These are phyloP conservation scores for Haplosporangium sp. DNA, from an alignment of 371 early-diverging fungal genomes.

Conservation along the genomic window DNA sequence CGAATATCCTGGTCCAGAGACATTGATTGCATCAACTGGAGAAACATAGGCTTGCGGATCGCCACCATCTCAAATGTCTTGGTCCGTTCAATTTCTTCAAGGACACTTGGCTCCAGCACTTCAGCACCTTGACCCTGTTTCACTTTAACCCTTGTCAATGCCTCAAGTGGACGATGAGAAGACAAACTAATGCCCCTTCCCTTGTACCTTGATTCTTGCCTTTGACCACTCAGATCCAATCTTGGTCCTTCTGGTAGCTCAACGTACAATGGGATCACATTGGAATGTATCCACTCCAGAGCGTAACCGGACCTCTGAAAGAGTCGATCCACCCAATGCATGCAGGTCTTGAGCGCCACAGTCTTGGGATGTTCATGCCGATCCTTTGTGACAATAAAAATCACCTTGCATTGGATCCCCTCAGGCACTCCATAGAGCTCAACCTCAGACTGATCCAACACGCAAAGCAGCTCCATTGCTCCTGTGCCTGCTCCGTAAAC, in stretches of 20 bases:
- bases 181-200: constrained; percentile 17
- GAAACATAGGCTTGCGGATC: constrained; percentile 32
- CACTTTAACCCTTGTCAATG: constrained; percentile 27
- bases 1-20: constrained; percentile 3
- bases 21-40: constrained; percentile 14
- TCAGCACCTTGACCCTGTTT: constrained; percentile 19
- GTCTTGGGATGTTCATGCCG: constrained; percentile 21
- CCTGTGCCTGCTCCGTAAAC: neutral
- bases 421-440: constrained; percentile 25
- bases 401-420: constrained; percentile 33
- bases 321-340: constrained; percentile 43
- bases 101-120: constrained; percentile 32
- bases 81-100: constrained; percentile 29
- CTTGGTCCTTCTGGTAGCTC: constrained; percentile 9
- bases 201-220: constrained; percentile 5
- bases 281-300: constrained; percentile 25
- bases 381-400: constrained; percentile 33
- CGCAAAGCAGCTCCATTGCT: constrained; percentile 19
- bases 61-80: constrained; percentile 43
- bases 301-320: constrained; percentile 25
- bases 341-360: constrained; percentile 27
- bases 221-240: constrained; percentile 13
- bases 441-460: constrained; percentile 32
- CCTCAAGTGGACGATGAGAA: constrained; percentile 29
- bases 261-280: constrained; percentile 33